Evolutionary conservation across 768 basidiomycete genomes (phyloP).

Genomic region (Leccinellum rugosiceps): DNA sequence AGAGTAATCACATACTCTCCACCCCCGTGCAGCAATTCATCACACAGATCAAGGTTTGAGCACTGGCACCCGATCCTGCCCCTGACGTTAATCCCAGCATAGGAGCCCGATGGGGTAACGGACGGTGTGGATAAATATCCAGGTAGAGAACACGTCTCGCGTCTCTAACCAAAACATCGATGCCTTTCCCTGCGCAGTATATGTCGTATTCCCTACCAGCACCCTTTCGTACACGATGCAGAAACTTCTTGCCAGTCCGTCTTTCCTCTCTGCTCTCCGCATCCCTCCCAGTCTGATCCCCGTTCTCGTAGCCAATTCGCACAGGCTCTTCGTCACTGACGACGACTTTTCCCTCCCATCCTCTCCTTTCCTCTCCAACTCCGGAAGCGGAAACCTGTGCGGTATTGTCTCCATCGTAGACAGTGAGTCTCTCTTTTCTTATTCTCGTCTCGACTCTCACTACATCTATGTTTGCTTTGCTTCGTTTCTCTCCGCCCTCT

Average conservation of each 20-base stretch:
- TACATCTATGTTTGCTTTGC: not conserved
- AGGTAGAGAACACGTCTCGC: constrained; percentile 37
- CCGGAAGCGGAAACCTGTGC: constrained; percentile 45
- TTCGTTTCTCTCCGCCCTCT: not conserved
- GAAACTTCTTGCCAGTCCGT: constrained; percentile 79
- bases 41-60: constrained; percentile 61
- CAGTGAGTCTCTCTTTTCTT: constrained; percentile 45
- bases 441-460: not conserved
- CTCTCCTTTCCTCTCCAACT: constrained; percentile 43
- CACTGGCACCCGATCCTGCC: not conserved
- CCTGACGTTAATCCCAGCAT: constrained; percentile 2
- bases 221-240: constrained; percentile 69
- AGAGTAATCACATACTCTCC: constrained; percentile 74
- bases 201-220: constrained; percentile 66
- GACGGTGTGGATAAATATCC: constrained; percentile 81
- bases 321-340: constrained; percentile 74
- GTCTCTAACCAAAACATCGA: not conserved
- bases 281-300: constrained; percentile 3
- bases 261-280: not conserved
- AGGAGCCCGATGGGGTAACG: constrained; percentile 72
- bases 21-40: constrained; percentile 70
- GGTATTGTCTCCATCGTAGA: constrained; percentile 85
- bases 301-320: constrained; percentile 59
- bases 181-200: constrained; percentile 44
- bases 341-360: constrained; percentile 47